These are phyloP conservation scores for Alternaria atra DNA, from an alignment of 2,329 filamentous ascomycete genomes.

Conservation along the genomic window DNA sequence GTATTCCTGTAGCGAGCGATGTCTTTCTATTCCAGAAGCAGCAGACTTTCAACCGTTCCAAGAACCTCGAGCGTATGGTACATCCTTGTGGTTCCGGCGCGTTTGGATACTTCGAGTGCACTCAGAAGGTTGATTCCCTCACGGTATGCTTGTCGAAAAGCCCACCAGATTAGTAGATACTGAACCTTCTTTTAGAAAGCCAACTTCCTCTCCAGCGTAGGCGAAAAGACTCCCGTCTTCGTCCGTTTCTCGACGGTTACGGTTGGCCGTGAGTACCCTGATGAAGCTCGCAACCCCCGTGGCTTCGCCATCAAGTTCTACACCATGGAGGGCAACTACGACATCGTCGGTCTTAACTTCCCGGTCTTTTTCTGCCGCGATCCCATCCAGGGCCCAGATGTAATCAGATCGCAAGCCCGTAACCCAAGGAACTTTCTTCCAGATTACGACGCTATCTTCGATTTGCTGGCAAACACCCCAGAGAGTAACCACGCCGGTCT, in stretches of 20 bases:
- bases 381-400: slow-evolving; percentile 58
- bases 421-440: slow-evolving; percentile 60
- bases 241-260: slow-evolving; percentile 58
- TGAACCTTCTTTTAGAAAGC: slow-evolving; percentile 42
- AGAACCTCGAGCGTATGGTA: slow-evolving; percentile 58
- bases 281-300: slow-evolving; percentile 58
- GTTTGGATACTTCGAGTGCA: slow-evolving; percentile 59
- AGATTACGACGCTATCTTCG: slow-evolving; percentile 60
- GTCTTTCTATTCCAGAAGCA: slow-evolving; percentile 64
- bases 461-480: slow-evolving; percentile 59
- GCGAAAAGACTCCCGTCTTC: slow-evolving; percentile 56
- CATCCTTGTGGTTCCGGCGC: slow-evolving; percentile 56
- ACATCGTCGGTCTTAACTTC: slow-evolving; percentile 60
- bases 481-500: slow-evolving; percentile 60
- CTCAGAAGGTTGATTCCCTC: slow-evolving; percentile 48
- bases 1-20: slow-evolving; percentile 61
- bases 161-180: background rate
- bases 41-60: slow-evolving; percentile 66
- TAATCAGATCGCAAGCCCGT: slow-evolving; percentile 59
- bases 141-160: slow-evolving; percentile 30
- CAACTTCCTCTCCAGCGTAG: slow-evolving; percentile 52
- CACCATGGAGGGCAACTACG: slow-evolving; percentile 60
- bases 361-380: slow-evolving; percentile 62
- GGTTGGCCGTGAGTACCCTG: slow-evolving; percentile 55
- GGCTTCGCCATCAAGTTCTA: slow-evolving; percentile 62